Evolutionary conservation across 371 early-diverging fungal genomes (phyloP), one percentile per base, ranked within the genome.

Genomic region (Nematocida displodere): DNA sequence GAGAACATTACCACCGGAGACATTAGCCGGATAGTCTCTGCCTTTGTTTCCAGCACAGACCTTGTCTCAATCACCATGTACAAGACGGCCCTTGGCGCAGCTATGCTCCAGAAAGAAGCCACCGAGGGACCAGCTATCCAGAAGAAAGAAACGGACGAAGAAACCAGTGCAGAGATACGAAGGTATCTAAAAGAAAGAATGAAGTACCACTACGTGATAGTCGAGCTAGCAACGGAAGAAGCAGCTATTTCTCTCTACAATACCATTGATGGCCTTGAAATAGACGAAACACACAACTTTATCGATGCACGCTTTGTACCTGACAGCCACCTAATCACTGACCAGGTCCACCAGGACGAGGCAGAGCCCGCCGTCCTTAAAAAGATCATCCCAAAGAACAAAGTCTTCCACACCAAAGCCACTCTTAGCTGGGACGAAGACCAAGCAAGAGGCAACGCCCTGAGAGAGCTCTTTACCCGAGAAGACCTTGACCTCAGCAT

Each of bases 281-380:
- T 89, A 78, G 97, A 95, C 81, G 86, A 87, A 50, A 89, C 91
- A 44, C 87, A 91, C 62, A 93, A 93, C 85, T 89, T 90, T 67
- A 90, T 96, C 77, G 95, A 96, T 82, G 82, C 94, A 77, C 87
- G 95, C n/a, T 96, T 88, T 86, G 88, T 96, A 61, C 94, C 95
- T 48, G 91, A 92, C 77, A 92, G 88, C 22, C 89, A 89, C 89
- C 81, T 79, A 11, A 94, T 96, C 85, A 86, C 86, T 20, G 89
- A 89, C 31, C 89, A 89, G 29, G 54, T 78, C 26, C 34, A 31
- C 44, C 29, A 71, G 22, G 63, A 49, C 26, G 36, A 29, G 15
- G 56, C 62, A 26, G 0, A 22, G 65, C 20, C 40, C 13, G 5
- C 46, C 20, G 46, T 59, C 3, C 28, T 39, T n/a, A 46, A n/a